phyloP scores from a whole-genome alignment of 495 filamentous ascomycete species.

The Collariella sp. region DNA sequence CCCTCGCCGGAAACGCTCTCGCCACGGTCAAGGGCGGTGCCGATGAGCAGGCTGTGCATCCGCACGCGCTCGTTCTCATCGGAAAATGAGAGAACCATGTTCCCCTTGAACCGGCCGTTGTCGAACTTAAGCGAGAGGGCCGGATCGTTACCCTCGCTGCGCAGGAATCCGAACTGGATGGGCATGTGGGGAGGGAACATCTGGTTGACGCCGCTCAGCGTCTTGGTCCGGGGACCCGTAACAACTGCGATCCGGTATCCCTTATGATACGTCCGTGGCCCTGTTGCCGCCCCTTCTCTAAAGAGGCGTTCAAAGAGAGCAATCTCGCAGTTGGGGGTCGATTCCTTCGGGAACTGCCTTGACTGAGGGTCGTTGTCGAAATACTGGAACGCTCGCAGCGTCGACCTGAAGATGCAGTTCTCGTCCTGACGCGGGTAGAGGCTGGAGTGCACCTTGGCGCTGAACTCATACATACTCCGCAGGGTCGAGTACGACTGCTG shows the following conservation, averaged over 20 bases:
- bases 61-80: constrained; percentile 55
- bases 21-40: constrained; percentile 49
- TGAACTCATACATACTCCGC: constrained; percentile 76
- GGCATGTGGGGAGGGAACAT: constrained; percentile 50
- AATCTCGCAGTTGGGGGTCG: constrained; percentile 57
- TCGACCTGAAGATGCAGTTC: constrained; percentile 52
- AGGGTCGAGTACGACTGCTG: constrained; percentile 67
- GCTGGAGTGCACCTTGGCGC: constrained; percentile 58
- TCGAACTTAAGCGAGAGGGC: constrained; percentile 62
- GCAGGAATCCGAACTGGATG: constrained; percentile 62
- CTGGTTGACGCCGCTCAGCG: constrained; percentile 63
- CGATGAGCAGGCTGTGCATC: constrained; percentile 60
- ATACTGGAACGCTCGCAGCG: constrained; percentile 62
- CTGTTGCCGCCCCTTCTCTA: constrained; percentile 55
- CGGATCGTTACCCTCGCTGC: constrained; percentile 56
- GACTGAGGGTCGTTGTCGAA: constrained; percentile 58
- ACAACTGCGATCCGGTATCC: constrained; percentile 69
- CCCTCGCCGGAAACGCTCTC: constrained; percentile 57
- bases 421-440: constrained; percentile 60
- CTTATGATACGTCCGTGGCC: constrained; percentile 57
- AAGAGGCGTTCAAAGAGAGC: constrained; percentile 61
- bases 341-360: constrained; percentile 62
- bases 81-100: constrained; percentile 66
- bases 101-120: constrained; percentile 53
- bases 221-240: constrained; percentile 66